Evolutionary conservation across 2,329 filamentous ascomycete species (phyloP).

Genomic region (Stagonosporopsis cucurbitacearum): DNA sequence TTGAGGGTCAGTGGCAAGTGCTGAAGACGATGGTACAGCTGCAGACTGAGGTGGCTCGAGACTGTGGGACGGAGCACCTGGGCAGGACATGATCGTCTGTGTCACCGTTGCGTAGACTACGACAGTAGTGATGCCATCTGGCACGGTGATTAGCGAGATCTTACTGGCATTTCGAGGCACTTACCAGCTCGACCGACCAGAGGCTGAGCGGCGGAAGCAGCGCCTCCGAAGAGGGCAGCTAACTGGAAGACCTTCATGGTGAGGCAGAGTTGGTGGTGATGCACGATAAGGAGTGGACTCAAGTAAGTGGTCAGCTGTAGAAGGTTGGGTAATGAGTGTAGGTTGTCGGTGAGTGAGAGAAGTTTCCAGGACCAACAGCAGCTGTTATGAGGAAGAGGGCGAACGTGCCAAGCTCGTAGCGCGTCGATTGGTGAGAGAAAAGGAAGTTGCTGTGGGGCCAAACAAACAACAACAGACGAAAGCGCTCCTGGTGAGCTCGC

Average conservation of each 20-base stretch:
- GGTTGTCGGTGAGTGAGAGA: conserved; percentile 25
- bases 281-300: conserved; percentile 27
- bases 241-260: conserved; percentile 39
- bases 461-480: conserved; percentile 26
- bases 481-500: not conserved
- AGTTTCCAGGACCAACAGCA: conserved; percentile 17
- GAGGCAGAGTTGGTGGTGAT: conserved; percentile 23
- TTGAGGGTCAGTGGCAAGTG: conserved; percentile 11
- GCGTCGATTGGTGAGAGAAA: conserved; percentile 12
- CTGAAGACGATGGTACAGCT: conserved; percentile 13
- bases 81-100: conserved; percentile 52
- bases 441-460: conserved; percentile 23
- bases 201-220: conserved; percentile 28
- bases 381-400: conserved; percentile 22
- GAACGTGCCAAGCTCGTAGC: conserved; percentile 28
- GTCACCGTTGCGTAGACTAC: conserved; percentile 50
- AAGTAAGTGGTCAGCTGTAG: conserved; percentile 20
- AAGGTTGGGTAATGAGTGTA: conserved; percentile 35
- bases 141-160: conserved; percentile 12
- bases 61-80: conserved; percentile 29
- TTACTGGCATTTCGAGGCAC: conserved; percentile 5
- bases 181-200: conserved; percentile 31
- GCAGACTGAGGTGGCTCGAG: conserved; percentile 15
- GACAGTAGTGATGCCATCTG: conserved; percentile 38
- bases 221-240: conserved; percentile 33